phyloP scores from a whole-genome alignment of 2,329 filamentous ascomycete species.

The Hyphodiscus sp. region DNA sequence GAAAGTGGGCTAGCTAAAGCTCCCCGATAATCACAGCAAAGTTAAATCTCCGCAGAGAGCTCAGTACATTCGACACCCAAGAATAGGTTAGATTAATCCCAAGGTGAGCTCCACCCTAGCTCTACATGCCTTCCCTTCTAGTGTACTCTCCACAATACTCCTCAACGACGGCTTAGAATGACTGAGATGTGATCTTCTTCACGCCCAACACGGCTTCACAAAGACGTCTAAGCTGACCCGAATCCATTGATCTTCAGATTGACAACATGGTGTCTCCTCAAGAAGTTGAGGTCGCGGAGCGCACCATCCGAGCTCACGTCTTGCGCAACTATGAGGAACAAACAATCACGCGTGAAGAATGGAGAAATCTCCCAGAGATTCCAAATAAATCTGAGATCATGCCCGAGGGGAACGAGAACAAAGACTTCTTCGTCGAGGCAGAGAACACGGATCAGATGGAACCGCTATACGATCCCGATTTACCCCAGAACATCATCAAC shows the following conservation, averaged over 20 bases:
- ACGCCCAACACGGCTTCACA: background rate
- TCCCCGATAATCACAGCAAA: background rate
- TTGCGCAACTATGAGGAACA: background rate
- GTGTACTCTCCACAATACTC: no score
- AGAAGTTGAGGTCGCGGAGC: background rate
- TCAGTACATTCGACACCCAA: no score
- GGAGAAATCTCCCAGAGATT: constrained; percentile 44
- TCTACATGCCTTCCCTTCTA: no score
- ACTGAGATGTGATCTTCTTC: background rate
- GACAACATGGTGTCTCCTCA: background rate
- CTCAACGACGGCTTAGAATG: background rate
- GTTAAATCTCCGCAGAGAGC: no score
- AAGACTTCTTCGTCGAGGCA: constrained; percentile 10
- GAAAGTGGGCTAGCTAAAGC: background rate
- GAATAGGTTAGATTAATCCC: no score
- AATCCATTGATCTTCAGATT: background rate
- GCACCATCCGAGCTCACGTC: background rate
- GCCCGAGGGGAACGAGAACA: constrained; percentile 1
- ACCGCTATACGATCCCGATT: constrained; percentile 11
- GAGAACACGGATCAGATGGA: constrained; percentile 22
- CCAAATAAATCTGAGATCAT: constrained; percentile 49
- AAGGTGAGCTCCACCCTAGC: no score
- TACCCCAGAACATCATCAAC: constrained; percentile 47
- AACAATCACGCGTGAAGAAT: constrained; percentile 15
- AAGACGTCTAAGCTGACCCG: background rate